A percentile compares a stretch with the other conserved stretches of the same genome.
These are phyloP conservation scores for Rosa hybrid DNA, from an alignment of 331 rosid species.

Conservation along the genomic window DNA sequence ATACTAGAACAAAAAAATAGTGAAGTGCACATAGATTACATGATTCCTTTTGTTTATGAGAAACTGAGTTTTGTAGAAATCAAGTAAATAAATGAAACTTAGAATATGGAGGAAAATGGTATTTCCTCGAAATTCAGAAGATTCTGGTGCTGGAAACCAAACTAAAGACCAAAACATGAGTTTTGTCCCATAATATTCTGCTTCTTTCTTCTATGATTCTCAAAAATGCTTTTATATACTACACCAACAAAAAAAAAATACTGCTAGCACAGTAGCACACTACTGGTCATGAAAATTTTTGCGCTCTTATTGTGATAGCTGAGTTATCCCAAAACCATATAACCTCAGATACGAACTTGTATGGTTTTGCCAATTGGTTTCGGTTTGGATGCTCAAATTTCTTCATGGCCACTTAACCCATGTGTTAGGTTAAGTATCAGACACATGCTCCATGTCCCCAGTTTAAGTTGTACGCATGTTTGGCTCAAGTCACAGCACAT, in stretches of 20 bases:
- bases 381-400: not conserved
- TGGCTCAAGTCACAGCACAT: not conserved
- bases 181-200: not conserved
- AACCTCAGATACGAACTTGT: not conserved
- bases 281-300: not conserved
- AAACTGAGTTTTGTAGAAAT: not conserved
- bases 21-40: not conserved
- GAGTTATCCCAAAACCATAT: not conserved
- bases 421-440: not conserved
- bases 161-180: not conserved
- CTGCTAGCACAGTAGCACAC: not conserved
- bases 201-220: not conserved
- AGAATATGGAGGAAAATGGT: not conserved
- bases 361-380: not conserved
- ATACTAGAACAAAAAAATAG: not conserved
- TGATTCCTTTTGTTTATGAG: not conserved
- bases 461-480: not conserved
- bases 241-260: not conserved
- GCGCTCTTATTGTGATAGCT: not conserved
- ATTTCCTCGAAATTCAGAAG: not conserved
- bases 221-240: not conserved
- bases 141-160: constrained; percentile 2
- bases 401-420: not conserved
- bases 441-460: not conserved
- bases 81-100: not conserved